These are phyloP conservation scores for Aspergillus felis DNA, from an alignment of 2,329 filamentous ascomycete genomes.

Conservation along the genomic window DNA sequence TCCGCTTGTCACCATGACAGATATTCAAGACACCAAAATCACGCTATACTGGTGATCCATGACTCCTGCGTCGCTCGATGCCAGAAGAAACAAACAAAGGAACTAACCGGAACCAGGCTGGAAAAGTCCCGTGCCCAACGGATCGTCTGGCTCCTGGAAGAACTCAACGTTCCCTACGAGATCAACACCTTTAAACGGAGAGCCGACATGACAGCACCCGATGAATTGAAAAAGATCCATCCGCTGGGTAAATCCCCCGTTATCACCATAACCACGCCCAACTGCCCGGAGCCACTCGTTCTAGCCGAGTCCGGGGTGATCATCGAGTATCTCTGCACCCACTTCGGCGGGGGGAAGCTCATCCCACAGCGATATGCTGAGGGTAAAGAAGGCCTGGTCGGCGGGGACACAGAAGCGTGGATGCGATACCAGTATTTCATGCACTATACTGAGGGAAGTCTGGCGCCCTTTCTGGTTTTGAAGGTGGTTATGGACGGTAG, in stretches of 20 bases:
- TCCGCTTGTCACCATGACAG: slow-evolving; percentile 12
- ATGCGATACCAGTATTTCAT: slow-evolving; percentile 64
- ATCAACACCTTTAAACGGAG: slow-evolving; percentile 72
- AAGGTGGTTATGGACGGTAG: slow-evolving; percentile 58
- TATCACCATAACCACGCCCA: slow-evolving; percentile 58
- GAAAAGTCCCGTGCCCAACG: slow-evolving; percentile 77
- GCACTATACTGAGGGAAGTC: slow-evolving; percentile 79
- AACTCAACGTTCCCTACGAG: slow-evolving; percentile 74
- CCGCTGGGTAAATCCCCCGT: slow-evolving; percentile 84
- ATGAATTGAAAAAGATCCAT: slow-evolving; percentile 72
- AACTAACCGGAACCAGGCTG: slow-evolving; percentile 58
- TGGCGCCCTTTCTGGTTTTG: slow-evolving; percentile 70
- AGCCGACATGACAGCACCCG: slow-evolving; percentile 64
- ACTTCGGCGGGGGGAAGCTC: slow-evolving; percentile 50
- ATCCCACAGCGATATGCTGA: slow-evolving; percentile 49
- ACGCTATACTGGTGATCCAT: slow-evolving; percentile 59
- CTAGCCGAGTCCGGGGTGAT: slow-evolving; percentile 81
- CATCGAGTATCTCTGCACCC: slow-evolving; percentile 73
- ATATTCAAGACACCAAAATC: slow-evolving; percentile 46
- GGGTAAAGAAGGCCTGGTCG: slow-evolving; percentile 52
- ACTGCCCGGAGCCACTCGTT: slow-evolving; percentile 49
- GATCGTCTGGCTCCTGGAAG: slow-evolving; percentile 81
- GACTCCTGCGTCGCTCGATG: too few species aligned
- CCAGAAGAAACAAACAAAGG: not conserved
- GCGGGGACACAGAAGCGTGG: slow-evolving; percentile 59